Conservation (phyloP, 2,329 filamentous ascomycete species). For the Fusarium acutatum region DNA sequence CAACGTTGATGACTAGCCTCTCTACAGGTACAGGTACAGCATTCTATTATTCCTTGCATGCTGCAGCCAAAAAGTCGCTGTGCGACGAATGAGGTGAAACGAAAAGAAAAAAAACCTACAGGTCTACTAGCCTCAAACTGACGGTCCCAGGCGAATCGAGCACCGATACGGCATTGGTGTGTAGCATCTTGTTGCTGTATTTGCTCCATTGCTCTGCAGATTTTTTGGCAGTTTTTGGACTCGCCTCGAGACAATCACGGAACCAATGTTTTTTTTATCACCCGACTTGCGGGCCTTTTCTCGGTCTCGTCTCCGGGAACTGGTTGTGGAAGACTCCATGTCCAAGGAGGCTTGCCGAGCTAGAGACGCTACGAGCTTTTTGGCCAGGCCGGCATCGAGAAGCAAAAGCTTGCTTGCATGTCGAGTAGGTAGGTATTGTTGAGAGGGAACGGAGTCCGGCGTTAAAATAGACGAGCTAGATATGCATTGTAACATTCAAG, state of each 20-base stretch:
- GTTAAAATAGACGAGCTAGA: background rate
- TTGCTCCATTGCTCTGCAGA: conserved; percentile 34
- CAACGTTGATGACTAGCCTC: conserved; percentile 16
- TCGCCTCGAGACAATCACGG: conserved; percentile 12
- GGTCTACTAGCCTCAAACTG: conserved; percentile 5
- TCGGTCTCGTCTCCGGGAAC: conserved; percentile 19
- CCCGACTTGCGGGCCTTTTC: conserved; percentile 26
- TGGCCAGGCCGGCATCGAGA: background rate
- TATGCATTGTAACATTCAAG: conserved; percentile 11
- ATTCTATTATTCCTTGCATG: conserved; percentile 37
- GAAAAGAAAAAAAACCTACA: conserved; percentile 15
- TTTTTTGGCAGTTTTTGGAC: conserved; percentile 21
- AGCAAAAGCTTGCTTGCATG: background rate
- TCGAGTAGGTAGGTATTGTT: conserved; percentile 1
- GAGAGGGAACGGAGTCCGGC: conserved; percentile 27
- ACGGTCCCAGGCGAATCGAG: conserved; percentile 7
- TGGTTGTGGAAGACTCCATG: conserved; percentile 6
- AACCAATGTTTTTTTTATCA: conserved; percentile 20
- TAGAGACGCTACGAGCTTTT: conserved; percentile 28
- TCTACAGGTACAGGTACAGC: conserved; percentile 3
- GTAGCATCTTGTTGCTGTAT: background rate
- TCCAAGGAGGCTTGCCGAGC: conserved; percentile 17
- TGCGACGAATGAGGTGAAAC: conserved; percentile 22
- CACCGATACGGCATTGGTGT: conserved; percentile 6
- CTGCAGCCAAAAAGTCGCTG: conserved; percentile 25